phyloP scores from a whole-genome alignment of 2,329 filamentous ascomycete genomes.

The Fusarium subglutinans region DNA sequence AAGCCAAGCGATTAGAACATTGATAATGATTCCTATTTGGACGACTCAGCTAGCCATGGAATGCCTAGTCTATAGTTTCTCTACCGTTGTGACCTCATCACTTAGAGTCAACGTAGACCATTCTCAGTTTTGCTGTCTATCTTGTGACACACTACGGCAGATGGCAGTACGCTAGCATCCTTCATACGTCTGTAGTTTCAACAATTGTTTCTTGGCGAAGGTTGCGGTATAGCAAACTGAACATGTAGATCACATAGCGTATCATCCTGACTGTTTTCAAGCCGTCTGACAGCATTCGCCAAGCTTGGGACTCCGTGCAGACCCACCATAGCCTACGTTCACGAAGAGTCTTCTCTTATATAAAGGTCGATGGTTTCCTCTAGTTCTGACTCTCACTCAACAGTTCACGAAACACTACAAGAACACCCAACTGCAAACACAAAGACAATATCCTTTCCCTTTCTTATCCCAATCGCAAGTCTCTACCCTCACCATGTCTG shows the following conservation, averaged over 20 bases:
- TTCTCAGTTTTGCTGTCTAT: not conserved
- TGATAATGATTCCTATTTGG: not conserved
- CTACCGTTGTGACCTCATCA: not conserved
- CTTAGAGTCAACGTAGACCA: rapidly evolving
- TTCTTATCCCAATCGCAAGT: not conserved
- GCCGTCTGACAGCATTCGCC: too few species aligned
- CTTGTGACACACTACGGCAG: too few species aligned
- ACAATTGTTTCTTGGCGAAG: not conserved
- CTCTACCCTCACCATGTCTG: not conserved
- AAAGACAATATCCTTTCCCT: not conserved
- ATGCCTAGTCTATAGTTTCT: rapidly evolving
- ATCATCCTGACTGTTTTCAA: too few species aligned
- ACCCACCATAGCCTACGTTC: rapidly evolving
- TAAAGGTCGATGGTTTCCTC: not conserved
- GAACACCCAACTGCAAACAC: not conserved
- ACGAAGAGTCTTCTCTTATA: not conserved
- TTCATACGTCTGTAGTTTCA: rapidly evolving
- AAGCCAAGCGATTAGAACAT: not conserved
- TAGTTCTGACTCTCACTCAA: not conserved
- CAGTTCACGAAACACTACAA: not conserved
- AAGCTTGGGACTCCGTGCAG: not conserved
- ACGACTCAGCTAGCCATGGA: rapidly evolving
- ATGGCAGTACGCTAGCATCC: rapidly evolving
- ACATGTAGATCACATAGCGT: not conserved
- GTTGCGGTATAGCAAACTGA: rapidly evolving